Evolutionary conservation across 768 basidiomycete species (phyloP), one percentile per base, ranked within the genome.

Genomic region (Mycena pura): DNA sequence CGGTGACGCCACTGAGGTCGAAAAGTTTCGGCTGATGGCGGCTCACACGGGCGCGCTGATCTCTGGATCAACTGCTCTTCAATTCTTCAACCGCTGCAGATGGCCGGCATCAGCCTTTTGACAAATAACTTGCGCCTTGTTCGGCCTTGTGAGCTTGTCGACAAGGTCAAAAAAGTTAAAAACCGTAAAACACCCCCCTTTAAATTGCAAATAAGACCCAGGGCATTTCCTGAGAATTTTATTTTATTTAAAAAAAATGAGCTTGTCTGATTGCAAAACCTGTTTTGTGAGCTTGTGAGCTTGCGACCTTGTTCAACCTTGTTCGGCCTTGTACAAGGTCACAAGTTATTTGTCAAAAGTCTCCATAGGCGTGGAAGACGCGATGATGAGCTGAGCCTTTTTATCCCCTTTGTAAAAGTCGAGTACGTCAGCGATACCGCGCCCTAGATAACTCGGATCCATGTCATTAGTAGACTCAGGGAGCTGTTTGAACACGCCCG

Each of bases 1-100:
- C 24, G 60, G 46, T 6, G 41, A 48, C 28, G 25, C 43, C 3
- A 11, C 17, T 4, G 61, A 72, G 28, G 66, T 74, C 17, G 21
- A 48, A 2, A 29, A 60, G 10, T 86, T 86, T 57, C 77, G 84
- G 15, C 67, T 62, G 5, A 70, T 84, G 3, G 84, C 83, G 65
- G 76, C 74, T 0, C 64, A 55, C 15, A 83, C 81, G 0, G 78
- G 76, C 36, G 76, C 78, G 0, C 64, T 86, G 22, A 79, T 87
- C 19, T 86, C 85, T 3, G 85, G 85, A 10, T 85, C 85, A 0
- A 74, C 72, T 25, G 84, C 83, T 0, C 76, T 86, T 3, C 85
- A 86, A 48, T 84, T 85, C 63, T 74, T 87, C 39, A 79, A 81
- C 47, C 67, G 83, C 17, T 63, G 73, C 0, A 70, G 71, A 34